A percentile compares a stretch with the other conserved stretches of the same genome.
Evolutionary conservation across 2,329 filamentous ascomycete species (phyloP).

Genomic region (Colletotrichum sp.): DNA sequence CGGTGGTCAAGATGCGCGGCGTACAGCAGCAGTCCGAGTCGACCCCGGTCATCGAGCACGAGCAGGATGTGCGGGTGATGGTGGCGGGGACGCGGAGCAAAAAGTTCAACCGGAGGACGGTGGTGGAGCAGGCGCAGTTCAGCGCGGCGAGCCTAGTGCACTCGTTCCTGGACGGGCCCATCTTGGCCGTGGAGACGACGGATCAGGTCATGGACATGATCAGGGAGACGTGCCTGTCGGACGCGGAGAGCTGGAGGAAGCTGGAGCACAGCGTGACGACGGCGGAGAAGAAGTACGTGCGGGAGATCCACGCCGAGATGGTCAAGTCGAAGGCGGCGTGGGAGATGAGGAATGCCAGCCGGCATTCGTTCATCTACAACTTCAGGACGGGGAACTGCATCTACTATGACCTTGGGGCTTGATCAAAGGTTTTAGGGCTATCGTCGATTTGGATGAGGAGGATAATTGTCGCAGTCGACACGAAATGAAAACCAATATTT

Average conservation of each 20-base stretch:
- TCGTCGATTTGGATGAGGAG: background rate
- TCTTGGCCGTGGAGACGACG: conserved; percentile 86
- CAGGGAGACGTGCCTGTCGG: conserved; percentile 74
- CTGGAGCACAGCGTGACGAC: conserved; percentile 80
- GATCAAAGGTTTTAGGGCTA: background rate
- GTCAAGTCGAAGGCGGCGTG: conserved; percentile 65
- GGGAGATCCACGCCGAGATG: conserved; percentile 82
- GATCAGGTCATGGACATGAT: conserved; percentile 83
- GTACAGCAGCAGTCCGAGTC: conserved; percentile 35
- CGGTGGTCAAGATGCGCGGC: conserved; percentile 50
- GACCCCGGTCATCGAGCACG: conserved; percentile 39
- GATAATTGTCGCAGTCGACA: background rate
- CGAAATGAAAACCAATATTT: background rate
- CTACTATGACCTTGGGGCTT: conserved; percentile 78
- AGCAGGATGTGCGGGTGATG: conserved; percentile 84
- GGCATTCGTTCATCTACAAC: conserved; percentile 89
- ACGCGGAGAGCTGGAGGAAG: conserved; percentile 82
- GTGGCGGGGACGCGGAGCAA: conserved; percentile 84
- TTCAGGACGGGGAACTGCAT: conserved; percentile 84
- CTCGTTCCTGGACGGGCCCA: conserved; percentile 76
- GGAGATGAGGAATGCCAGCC: conserved; percentile 57
- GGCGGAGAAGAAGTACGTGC: conserved; percentile 80
- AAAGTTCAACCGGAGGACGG: conserved; percentile 86
- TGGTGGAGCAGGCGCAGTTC: conserved; percentile 78
- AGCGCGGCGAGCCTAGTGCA: conserved; percentile 68